Conservation (phyloP, 1,139 yeast species). For the Candida dubliniensis region DNA sequence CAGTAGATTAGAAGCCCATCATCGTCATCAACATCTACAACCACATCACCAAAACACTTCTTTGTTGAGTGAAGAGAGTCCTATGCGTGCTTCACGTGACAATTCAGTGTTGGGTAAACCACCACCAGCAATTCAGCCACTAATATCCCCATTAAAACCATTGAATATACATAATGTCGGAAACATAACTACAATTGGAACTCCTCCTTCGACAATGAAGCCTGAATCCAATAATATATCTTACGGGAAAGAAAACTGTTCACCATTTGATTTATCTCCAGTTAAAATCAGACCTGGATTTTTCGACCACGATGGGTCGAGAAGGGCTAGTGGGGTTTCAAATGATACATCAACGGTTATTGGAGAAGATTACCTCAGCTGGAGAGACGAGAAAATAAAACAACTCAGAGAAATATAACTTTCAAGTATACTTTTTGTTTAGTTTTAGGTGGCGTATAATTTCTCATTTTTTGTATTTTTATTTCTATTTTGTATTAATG, state of each 20-base stretch:
- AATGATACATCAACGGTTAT: constrained; percentile 40
- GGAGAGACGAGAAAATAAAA: constrained; percentile 43
- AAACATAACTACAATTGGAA: background rate
- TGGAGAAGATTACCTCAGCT: constrained; percentile 43
- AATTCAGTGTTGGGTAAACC: constrained; percentile 15
- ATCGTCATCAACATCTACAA: constrained; percentile 2
- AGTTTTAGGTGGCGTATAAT: background rate
- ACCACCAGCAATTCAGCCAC: constrained; percentile 26
- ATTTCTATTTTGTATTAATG: constrained; percentile 1
- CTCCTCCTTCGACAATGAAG: background rate
- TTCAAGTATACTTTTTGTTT: constrained; percentile 3
- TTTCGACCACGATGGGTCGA: constrained; percentile 2
- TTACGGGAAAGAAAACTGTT: constrained; percentile 18
- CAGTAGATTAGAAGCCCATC: constrained; percentile 13
- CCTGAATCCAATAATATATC: background rate
- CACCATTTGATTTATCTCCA: constrained; percentile 14
- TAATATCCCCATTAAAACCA: constrained; percentile 28
- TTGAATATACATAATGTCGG: constrained; percentile 1
- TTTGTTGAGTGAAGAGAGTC: constrained; percentile 17
- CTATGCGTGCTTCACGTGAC: constrained; percentile 16
- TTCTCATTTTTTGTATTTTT: background rate
- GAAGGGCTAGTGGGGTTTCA: constrained; percentile 23
- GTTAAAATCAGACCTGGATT: constrained; percentile 8
- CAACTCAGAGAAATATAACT: constrained; percentile 24
- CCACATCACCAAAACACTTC: background rate